Percentiles rank a stretch among this genome's conserved stretches.
These are phyloP conservation scores for Gastrolobium villosum DNA, from an alignment of 306 rosid species.

Conservation along the genomic window DNA sequence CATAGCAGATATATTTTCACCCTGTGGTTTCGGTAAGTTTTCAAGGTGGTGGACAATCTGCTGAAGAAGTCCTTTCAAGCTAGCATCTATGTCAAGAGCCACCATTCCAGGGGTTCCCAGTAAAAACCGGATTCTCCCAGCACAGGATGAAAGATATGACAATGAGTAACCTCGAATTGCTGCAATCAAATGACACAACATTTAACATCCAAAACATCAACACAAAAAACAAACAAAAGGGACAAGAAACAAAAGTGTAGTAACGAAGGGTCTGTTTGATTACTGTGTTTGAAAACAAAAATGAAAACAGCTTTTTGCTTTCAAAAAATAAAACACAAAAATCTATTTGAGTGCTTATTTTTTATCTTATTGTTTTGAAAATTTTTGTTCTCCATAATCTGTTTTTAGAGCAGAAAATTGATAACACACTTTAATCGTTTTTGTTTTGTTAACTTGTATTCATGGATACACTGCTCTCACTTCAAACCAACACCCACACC, in stretches of 20 bases:
- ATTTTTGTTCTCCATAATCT: too few species aligned
- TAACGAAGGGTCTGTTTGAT: background rate
- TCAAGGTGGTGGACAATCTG: constrained; percentile 91
- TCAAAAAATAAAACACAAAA: too few species aligned
- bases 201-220: constrained; percentile 16
- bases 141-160: constrained; percentile 94
- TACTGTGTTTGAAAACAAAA: too few species aligned
- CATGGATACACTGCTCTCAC: too few species aligned
- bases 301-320: too few species aligned
- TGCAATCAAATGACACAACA: constrained; percentile 62
- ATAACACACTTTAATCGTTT: too few species aligned
- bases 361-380: too few species aligned
- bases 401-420: too few species aligned
- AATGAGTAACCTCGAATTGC: constrained; percentile 97
- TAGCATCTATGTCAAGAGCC: constrained; percentile 93
- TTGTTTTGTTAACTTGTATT: too few species aligned
- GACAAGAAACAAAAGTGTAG: constrained; percentile 1
- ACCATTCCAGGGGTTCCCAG: constrained; percentile 97
- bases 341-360: too few species aligned
- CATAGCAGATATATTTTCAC: constrained; percentile 90
- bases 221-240: constrained; percentile 22
- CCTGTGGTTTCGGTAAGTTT: constrained; percentile 92
- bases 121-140: constrained; percentile 94
- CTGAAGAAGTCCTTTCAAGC: constrained; percentile 82
- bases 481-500: too few species aligned